Conservation (phyloP, 345 rosid genomes). For the Cochlearia excelsa region DNA sequence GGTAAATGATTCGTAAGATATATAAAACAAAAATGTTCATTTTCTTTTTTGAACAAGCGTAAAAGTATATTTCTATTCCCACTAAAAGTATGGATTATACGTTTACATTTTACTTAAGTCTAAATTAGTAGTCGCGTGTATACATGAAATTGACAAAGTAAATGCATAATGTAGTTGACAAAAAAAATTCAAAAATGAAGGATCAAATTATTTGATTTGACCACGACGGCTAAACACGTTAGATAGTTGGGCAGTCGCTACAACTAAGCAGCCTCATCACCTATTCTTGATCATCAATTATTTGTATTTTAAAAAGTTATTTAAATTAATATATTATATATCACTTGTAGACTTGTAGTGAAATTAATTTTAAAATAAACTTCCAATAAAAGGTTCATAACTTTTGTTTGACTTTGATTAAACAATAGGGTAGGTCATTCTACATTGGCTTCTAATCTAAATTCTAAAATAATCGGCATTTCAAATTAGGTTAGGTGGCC, state of each 20-base stretch:
- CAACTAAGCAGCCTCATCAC: constrained; percentile 23
- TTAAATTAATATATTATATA: neutral
- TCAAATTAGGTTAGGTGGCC: constrained; percentile 19
- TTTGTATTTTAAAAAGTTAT: neutral
- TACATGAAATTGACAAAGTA: neutral
- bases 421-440: constrained; percentile 16
- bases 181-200: neutral
- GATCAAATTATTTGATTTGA: constrained; percentile 34
- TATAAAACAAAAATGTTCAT: neutral
- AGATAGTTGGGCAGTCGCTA: constrained; percentile 37
- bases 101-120: constrained; percentile 6
- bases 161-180: constrained; percentile 13
- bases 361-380: neutral
- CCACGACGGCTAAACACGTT: constrained; percentile 35
- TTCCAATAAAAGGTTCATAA: neutral
- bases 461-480: neutral
- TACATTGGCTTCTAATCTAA: constrained; percentile 18
- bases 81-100: neutral
- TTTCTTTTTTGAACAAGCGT: neutral
- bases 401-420: constrained; percentile 26
- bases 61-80: neutral
- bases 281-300: constrained; percentile 17
- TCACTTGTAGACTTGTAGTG: neutral
- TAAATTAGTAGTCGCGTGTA: constrained; percentile 10
- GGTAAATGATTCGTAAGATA: neutral